These are phyloP conservation scores for Trypanosoma rangeli DNA, from an alignment of 208 protist species.

Conservation along the genomic window DNA sequence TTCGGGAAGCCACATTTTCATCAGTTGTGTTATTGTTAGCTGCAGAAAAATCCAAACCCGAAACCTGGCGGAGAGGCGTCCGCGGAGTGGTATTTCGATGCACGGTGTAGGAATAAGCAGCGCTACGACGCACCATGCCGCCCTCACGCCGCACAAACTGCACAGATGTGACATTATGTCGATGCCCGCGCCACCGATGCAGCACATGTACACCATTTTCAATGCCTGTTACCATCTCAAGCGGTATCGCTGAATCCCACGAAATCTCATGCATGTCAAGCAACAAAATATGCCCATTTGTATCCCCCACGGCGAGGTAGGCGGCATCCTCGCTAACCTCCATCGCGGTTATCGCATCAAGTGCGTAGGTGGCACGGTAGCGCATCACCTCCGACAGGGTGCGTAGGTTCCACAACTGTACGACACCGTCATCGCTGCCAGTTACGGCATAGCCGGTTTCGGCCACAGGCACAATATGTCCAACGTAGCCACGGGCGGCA, in stretches of 20 bases:
- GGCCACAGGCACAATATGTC: conserved; percentile 35
- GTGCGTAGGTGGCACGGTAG: conserved; percentile 49
- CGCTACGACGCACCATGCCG: background rate
- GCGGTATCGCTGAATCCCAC: conserved; percentile 17
- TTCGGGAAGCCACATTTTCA: background rate
- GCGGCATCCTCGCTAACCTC: conserved; percentile 25
- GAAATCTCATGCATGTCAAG: conserved; percentile 46
- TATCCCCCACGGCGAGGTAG: conserved; percentile 56
- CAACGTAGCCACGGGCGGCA: conserved; percentile 40
- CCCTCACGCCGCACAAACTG: conserved; percentile 27
- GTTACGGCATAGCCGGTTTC: conserved; percentile 52
- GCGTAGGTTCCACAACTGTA: conserved; percentile 83
- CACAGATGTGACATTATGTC: conserved; percentile 45
- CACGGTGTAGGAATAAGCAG: background rate
- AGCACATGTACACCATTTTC: conserved; percentile 39
- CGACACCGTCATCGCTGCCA: conserved; percentile 68
- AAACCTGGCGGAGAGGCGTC: background rate
- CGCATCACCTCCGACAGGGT: conserved; percentile 61
- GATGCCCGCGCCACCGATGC: conserved; percentile 76
- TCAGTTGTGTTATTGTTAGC: background rate
- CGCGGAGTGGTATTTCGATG: background rate
- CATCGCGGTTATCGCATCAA: conserved; percentile 61
- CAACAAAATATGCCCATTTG: conserved; percentile 54
- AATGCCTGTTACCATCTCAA: conserved; percentile 26
- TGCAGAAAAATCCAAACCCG: background rate